Evolutionary conservation across 768 basidiomycete genomes (phyloP).

Genomic region (Agrocybe praecox): DNA sequence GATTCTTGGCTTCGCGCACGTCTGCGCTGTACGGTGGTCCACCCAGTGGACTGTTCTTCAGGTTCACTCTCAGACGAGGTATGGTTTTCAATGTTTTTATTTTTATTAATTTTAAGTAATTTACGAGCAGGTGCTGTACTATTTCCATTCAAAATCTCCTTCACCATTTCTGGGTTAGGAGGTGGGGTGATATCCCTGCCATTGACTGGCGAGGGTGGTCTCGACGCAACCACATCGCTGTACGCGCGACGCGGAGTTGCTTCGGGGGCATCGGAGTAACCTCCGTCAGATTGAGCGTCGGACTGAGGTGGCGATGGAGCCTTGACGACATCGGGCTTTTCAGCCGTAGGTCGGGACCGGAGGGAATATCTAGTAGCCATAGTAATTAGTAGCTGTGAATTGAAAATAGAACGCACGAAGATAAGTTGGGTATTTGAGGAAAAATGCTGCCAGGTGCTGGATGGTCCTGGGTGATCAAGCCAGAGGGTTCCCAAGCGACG

Average conservation of each 20-base stretch:
- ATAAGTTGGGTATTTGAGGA: no score
- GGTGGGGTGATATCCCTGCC: background rate
- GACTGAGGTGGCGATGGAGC: background rate
- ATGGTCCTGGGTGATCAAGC: background rate
- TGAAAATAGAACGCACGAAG: background rate
- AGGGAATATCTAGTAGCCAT: background rate
- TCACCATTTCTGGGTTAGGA: background rate
- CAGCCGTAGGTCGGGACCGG: background rate
- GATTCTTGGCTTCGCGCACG: background rate
- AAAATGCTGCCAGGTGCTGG: background rate
- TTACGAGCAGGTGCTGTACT: no score
- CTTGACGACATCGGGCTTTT: background rate
- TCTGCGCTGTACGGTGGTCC: background rate
- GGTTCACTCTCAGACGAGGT: background rate
- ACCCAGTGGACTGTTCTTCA: background rate
- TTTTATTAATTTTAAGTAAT: background rate
- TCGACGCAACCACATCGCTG: slow-evolving; percentile 4
- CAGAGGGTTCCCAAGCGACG: background rate
- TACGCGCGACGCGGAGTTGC: background rate
- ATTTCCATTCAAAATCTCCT: no score
- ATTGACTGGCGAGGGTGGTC: slow-evolving; percentile 1
- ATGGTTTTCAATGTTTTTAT: background rate
- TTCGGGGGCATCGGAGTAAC: background rate
- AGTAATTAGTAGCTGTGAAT: background rate
- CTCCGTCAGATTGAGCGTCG: background rate